Conservation (phyloP, 345 rosid species). For the Abelmoschus esculentus region DNA sequence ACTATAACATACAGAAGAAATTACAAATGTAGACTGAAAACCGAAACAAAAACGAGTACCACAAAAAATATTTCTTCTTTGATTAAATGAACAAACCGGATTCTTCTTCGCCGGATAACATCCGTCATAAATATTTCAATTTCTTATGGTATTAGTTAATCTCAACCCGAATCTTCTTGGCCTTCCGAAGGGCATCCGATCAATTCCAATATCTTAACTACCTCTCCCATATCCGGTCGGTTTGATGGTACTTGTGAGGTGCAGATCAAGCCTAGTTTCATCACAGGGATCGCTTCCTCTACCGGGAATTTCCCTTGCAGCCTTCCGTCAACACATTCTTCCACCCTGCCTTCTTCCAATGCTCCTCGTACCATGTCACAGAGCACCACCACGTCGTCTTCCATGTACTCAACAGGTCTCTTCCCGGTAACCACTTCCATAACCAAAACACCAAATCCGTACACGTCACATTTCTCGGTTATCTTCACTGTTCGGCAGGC, state of each 20-base stretch:
- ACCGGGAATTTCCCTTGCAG: slow-evolving; percentile 63
- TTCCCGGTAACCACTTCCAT: slow-evolving; percentile 84
- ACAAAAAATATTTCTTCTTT: not conserved
- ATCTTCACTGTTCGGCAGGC: slow-evolving; percentile 91
- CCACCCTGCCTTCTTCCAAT: slow-evolving; percentile 25
- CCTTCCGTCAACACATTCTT: slow-evolving; percentile 51
- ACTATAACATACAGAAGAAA: slow-evolving; percentile 30
- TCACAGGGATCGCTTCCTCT: slow-evolving; percentile 83
- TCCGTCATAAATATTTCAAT: not conserved
- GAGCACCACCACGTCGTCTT: slow-evolving; percentile 92
- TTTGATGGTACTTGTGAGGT: slow-evolving; percentile 97
- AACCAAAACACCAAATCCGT: slow-evolving; percentile 81
- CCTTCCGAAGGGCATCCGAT: slow-evolving; percentile 89
- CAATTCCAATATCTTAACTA: slow-evolving; percentile 80
- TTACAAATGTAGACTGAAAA: slow-evolving; percentile 24
- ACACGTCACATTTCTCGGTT: slow-evolving; percentile 87
- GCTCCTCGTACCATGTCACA: slow-evolving; percentile 94
- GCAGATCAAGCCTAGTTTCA: slow-evolving; percentile 88
- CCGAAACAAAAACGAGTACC: not conserved
- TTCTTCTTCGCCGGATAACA: slow-evolving; percentile 58
- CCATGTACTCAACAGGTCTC: slow-evolving; percentile 98
- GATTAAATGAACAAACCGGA: slow-evolving; percentile 41
- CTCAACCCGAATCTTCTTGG: slow-evolving; percentile 46
- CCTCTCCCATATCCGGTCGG: slow-evolving; percentile 97
- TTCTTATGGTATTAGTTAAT: slow-evolving; percentile 15